Percentiles rank a stretch among this genome's conserved stretches.
These are phyloP conservation scores for Cephaloascus albidus DNA, from an alignment of 805 yeast species.

Conservation along the genomic window DNA sequence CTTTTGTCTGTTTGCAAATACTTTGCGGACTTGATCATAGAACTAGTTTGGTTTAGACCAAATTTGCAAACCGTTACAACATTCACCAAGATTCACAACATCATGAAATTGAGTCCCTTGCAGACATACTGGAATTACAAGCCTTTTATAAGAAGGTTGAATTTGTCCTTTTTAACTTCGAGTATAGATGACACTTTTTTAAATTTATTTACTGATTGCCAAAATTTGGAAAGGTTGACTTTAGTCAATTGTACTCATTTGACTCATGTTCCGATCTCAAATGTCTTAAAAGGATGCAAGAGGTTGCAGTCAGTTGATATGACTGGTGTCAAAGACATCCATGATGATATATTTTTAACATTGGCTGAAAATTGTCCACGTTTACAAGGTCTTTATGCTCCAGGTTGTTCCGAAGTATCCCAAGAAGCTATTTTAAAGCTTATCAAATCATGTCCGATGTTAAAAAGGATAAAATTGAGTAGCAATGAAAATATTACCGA, in stretches of 20 bases:
- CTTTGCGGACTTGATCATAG: constrained; percentile 74
- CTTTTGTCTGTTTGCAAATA: constrained; percentile 67
- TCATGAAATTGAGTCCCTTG: constrained; percentile 34
- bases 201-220: constrained; percentile 53
- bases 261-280: constrained; percentile 50
- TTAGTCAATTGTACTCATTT: constrained; percentile 70
- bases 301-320: constrained; percentile 79
- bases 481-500: constrained; percentile 63
- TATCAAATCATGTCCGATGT: constrained; percentile 55
- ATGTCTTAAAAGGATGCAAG: constrained; percentile 54
- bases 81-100: constrained; percentile 42
- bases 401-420: constrained; percentile 68
- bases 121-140: constrained; percentile 59
- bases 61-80: constrained; percentile 43
- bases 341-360: constrained; percentile 59
- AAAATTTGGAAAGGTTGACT: constrained; percentile 76
- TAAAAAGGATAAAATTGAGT: constrained; percentile 77
- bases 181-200: constrained; percentile 58
- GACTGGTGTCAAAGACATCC: constrained; percentile 59
- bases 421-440: constrained; percentile 54
- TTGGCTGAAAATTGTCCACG: constrained; percentile 65
- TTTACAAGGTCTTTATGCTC: constrained; percentile 84
- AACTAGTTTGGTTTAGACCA: constrained; percentile 84
- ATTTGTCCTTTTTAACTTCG: constrained; percentile 65
- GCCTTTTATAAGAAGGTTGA: constrained; percentile 66